Base-by-base conservation (phyloP, 352 stramenopile genomes). In the Phytopythium litorale region DNA sequence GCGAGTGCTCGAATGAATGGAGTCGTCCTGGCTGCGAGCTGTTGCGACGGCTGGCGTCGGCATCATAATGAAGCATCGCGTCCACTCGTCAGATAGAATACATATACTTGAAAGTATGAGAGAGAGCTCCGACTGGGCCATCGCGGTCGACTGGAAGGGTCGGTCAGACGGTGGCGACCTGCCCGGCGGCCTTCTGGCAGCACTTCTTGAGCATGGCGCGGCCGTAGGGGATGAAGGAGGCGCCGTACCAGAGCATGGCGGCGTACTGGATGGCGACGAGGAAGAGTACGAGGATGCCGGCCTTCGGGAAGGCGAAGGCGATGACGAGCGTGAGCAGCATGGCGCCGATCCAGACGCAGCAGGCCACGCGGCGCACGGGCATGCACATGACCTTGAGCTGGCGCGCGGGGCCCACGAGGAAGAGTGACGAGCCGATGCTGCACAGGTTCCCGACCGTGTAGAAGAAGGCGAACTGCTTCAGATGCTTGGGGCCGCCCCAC, bases 381-480 rank as follows among this genome's bases (percentile, higher is more conserved):
- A 92, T 80, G 57, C 83, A 94, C 85, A 94, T 94, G 62, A 94
- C 78, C 61, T 89, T 82, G 49, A 91, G 55, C 70, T 94, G 85
- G 11, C 81, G 61, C 67, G 66, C 66, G 12, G 84, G 84, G 0
- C 85, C 83, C 15, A 91, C 79, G 43, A 94, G 72, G 59, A 94
- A 94, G 21, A 92, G 69, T 32, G 85, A 94, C 25, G 76, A 89
- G 51, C 83, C 82, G 49, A 94, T 89, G 42, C 79, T 88, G 68
- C 79, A 88, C 23, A 94, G 73, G 58, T 76, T 90, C n/a, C 85
- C 82, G 33, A 94, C 64, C 15, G 84, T 92, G 65, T 94, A 94
- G 67, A 94, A 92, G 71, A 94, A 94, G 23, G 71, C 85, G 65
- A 94, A 94, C 61, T 91, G 81, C 62, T 91, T 92, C 18, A 94